A percentile compares a stretch with the other conserved stretches of the same genome.
Conservation (phyloP, 306 rosid species). For the Amphicarpaea edgeworthii region DNA sequence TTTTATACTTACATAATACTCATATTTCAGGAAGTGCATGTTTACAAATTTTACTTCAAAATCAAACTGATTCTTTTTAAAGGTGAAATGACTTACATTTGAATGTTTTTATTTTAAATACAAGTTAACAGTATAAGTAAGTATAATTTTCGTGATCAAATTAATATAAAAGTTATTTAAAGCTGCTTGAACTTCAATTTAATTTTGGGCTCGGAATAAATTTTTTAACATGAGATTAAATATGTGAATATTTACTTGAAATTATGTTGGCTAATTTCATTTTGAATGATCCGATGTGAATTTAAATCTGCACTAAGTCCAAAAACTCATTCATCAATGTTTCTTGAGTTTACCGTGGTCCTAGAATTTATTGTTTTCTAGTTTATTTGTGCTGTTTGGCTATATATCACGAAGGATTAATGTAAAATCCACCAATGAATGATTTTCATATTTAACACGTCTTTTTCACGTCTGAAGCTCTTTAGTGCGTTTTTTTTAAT, state of each 20-base stretch:
- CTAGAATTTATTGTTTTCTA: not conserved
- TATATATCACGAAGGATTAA: not conserved
- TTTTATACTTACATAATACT: not conserved
- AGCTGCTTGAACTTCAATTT: not conserved
- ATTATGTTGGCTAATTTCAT: not conserved
- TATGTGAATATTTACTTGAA: not conserved
- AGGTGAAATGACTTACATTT: not conserved
- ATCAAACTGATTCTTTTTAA: not conserved
- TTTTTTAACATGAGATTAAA: not conserved
- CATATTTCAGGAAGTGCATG: not conserved
- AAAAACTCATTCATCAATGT: not conserved
- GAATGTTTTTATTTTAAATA: not conserved
- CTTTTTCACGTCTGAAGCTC: not conserved
- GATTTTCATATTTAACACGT: slow-evolving; percentile 1
- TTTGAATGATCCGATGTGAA: not conserved
- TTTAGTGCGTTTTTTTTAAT: not conserved
- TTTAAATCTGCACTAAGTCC: not conserved
- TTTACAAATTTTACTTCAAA: not conserved
- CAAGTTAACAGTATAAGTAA: not conserved
- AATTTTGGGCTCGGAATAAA: not conserved
- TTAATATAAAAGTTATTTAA: not conserved
- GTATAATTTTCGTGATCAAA: not conserved
- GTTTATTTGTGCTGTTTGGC: not conserved
- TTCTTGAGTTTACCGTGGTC: not conserved
- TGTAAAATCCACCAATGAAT: not conserved